Base-by-base conservation (phyloP, 768 basidiomycete species). In the Hygrocybe coccinea region DNA sequence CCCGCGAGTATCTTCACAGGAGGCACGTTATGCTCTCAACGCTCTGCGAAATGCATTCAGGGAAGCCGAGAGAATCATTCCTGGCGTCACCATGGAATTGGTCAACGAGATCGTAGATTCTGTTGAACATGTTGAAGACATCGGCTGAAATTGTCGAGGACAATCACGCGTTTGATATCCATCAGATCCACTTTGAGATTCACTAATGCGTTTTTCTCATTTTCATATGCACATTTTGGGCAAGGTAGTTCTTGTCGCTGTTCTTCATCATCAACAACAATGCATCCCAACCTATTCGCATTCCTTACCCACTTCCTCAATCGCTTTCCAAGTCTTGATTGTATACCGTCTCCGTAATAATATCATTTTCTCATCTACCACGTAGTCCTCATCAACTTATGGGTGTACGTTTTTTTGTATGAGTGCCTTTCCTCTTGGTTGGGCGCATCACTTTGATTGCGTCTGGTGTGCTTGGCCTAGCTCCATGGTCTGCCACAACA, bases 61-160 rank as follows among this genome's bases (percentile, higher is more conserved):
- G 24, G 92, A 97, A 25, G 95, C 95, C 11, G 97, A 99, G 73
- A 80, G 89, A 57, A 87, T 92, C 54, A 97, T 98, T 62, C 97
- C 97, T 7, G 97, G 97, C 4, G 86, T 99, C 29, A 90, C 93
- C 21, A 75, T 89, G 72, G 95, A 95, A 57, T 78, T 97, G 48
- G 89, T 97, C 52, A 89, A 91, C 65, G 95, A 97, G 72, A 92
- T 94, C 60, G 90, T 93, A 21, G 91, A 94, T 67, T 91, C 90
- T 12, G 91, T 94, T 15, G 91, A 94, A 67, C 89, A 87, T 60
- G 89, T 93, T 37, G 89, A 91, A 59, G 91, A 91, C 24, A 84
- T 85, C 43, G 79, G 76, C 70, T 84, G 71, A 76, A 57, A 59
- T 55, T 33, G 3, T 14, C 41, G 34, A 34, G 43, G 9, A 44